phyloP scores from a whole-genome alignment of 2,329 filamentous ascomycete species.

The Xylariaceae sp. region DNA sequence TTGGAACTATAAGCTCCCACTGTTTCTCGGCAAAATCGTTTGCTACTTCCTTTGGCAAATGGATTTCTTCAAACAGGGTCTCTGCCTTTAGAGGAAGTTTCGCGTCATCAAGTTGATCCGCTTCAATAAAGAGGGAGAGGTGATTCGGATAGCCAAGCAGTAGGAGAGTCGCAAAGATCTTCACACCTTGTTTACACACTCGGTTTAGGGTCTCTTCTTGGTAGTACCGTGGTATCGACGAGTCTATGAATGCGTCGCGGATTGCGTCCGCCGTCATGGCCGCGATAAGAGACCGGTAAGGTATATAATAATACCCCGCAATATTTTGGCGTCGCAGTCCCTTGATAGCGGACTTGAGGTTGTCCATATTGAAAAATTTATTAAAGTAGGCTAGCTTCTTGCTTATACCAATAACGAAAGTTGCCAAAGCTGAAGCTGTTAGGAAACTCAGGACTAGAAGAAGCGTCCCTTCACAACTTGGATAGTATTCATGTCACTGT shows the following conservation, averaged over 20 bases:
- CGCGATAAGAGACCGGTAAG: background rate
- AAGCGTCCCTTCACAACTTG: no score
- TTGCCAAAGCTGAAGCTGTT: no score
- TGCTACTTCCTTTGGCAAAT: constrained; percentile 4
- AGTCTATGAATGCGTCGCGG: constrained; percentile 4
- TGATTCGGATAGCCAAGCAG: background rate
- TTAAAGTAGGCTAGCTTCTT: no score
- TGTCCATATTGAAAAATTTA: constrained; percentile 11
- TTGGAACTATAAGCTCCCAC: constrained; percentile 15
- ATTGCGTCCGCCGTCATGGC: background rate
- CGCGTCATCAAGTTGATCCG: constrained; percentile 14
- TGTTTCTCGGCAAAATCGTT: constrained; percentile 13
- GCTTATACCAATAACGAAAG: no score
- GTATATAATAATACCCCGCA: background rate
- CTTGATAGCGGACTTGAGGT: background rate
- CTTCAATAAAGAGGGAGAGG: constrained; percentile 11
- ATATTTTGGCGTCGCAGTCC: constrained; percentile 3
- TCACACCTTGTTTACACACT: background rate
- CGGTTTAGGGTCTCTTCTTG: constrained; percentile 3
- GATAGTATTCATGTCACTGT: no score
- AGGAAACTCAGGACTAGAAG: no score
- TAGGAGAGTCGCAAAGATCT: constrained; percentile 10
- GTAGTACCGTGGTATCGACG: background rate
- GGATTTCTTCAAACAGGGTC: background rate
- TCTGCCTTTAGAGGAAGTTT: constrained; percentile 10